Percentiles rank a stretch among this genome's conserved stretches.
Evolutionary conservation across 2,329 filamentous ascomycete genomes (phyloP).

Genomic region (Ascochyta fabae): DNA sequence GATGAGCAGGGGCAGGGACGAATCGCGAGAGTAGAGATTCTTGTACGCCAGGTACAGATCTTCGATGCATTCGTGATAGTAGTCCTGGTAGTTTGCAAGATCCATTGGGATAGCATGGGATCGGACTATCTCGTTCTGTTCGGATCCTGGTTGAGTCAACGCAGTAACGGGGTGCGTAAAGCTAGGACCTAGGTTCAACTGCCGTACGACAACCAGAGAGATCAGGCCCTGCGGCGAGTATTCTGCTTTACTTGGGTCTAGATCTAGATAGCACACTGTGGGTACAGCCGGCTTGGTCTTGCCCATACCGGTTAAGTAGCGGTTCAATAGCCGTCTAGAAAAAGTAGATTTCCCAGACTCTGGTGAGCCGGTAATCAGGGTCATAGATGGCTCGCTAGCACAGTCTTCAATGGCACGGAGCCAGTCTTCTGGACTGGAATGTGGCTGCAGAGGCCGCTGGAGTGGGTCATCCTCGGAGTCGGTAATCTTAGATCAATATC

Average conservation of each 20-base stretch:
- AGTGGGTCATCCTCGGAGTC: constrained; percentile 37
- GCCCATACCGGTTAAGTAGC: constrained; percentile 62
- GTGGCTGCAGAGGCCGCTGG: constrained; percentile 36
- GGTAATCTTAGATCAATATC: constrained; percentile 29
- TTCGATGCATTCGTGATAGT: constrained; percentile 69
- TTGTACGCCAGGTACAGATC: constrained; percentile 69
- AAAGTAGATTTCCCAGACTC: constrained; percentile 80
- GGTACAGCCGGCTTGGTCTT: constrained; percentile 32
- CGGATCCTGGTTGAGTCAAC: constrained; percentile 26
- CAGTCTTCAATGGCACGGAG: constrained; percentile 50
- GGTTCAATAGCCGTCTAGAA: constrained; percentile 69
- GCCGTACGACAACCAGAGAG: constrained; percentile 67
- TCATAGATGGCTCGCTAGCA: constrained; percentile 47
- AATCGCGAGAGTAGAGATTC: constrained; percentile 50
- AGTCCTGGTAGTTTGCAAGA: constrained; percentile 69
- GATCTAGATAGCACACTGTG: constrained; percentile 69
- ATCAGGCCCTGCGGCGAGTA: constrained; percentile 73
- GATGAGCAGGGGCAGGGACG: constrained; percentile 66
- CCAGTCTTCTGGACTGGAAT: constrained; percentile 68
- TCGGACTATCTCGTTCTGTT: constrained; percentile 56
- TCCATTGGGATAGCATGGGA: constrained; percentile 72
- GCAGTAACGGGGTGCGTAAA: constrained; percentile 64
- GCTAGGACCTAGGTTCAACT: constrained; percentile 69
- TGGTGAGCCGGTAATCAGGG: constrained; percentile 73
- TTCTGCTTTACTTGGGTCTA: constrained; percentile 80